Evolutionary conservation across 2,329 filamentous ascomycete genomes (phyloP), one percentile per base, ranked within the genome.

Genomic region (Bipolaris sorokiniana): DNA sequence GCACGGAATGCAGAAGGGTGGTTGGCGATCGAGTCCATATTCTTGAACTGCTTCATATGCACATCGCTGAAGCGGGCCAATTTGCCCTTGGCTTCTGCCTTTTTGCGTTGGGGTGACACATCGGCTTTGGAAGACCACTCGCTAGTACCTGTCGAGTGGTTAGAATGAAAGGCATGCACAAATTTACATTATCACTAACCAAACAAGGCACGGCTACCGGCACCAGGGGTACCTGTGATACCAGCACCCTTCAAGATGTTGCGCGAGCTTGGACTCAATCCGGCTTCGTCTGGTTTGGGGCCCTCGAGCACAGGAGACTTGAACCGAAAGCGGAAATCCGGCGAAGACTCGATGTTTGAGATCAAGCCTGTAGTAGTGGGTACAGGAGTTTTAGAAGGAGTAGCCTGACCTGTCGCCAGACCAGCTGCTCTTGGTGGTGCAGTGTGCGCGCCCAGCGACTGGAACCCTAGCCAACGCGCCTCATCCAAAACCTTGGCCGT

Each of bases 1-100:
- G 84, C 83, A 60, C 91, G 84, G 79, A 88, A 95, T 15, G 89
- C 86, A 10, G 93, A 96, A 7, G 92, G 83, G 73, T 97, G 93
- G 61, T 88, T 88, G 41, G 87, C 91, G 71, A 98, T 97, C 1
- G 93, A 97, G 74, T 97, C 92, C 94, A 98, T 97, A 82, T 96
- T 98, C 78, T 91, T 91, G 80, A 98, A 97, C 70, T 94, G 86
- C 48, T 88, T 87, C 85, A 91, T 90, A 74, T 98, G 94, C 36
- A 86, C 88, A 61, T 92, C 89, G 73, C 91, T 97, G 78, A 89
- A 98, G 44, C 94, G 88, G 47, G 88, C 81, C 48, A 86, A 84
- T 74, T 89, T 93, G 65, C 91, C 88, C 78, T 89, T 96, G 11
- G 93, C 87, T 64, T 87, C 86, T 6, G 90, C 93, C 70, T 96